These are phyloP conservation scores for Sugiyamaella marilandica DNA, from an alignment of 805 yeast species.

Conservation along the genomic window DNA sequence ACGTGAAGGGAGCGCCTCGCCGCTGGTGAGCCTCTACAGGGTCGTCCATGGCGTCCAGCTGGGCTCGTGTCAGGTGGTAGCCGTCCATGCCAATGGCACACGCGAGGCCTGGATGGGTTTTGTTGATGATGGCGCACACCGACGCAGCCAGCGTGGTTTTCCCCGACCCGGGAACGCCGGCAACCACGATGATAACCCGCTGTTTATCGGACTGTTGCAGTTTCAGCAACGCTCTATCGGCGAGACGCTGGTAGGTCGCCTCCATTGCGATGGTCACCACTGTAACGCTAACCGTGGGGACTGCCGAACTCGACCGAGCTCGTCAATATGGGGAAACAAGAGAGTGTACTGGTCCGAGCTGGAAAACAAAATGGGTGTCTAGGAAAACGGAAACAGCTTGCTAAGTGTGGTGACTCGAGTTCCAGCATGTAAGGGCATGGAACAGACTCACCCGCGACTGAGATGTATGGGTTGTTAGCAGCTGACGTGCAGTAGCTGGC, in stretches of 20 bases:
- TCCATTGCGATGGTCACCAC: neutral
- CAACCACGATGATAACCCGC: constrained; percentile 53
- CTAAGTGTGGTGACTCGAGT: too few species aligned
- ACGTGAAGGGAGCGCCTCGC: constrained; percentile 85
- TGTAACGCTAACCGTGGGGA: neutral
- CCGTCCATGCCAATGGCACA: constrained; percentile 68
- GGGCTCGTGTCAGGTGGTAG: constrained; percentile 55
- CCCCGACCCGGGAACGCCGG: constrained; percentile 85
- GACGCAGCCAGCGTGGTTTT: constrained; percentile 60
- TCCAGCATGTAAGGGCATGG: neutral
- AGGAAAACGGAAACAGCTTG: too few species aligned
- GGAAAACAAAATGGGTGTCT: too few species aligned
- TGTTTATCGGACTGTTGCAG: constrained; percentile 5
- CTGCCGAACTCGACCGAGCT: too few species aligned
- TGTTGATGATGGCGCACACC: constrained; percentile 42
- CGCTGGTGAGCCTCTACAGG: constrained; percentile 53
- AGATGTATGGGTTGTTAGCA: neutral
- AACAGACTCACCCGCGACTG: neutral
- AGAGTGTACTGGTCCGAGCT: too few species aligned
- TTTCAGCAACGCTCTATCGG: constrained; percentile 10
- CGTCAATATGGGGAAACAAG: too few species aligned
- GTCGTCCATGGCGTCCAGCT: constrained; percentile 47
- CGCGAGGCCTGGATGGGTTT: constrained; percentile 18
- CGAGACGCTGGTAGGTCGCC: constrained; percentile 9
- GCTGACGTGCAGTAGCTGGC: too few species aligned